Evolutionary conservation across 768 basidiomycete species (phyloP), one percentile per base, ranked within the genome.

Genomic region (Boletus huronensis): DNA sequence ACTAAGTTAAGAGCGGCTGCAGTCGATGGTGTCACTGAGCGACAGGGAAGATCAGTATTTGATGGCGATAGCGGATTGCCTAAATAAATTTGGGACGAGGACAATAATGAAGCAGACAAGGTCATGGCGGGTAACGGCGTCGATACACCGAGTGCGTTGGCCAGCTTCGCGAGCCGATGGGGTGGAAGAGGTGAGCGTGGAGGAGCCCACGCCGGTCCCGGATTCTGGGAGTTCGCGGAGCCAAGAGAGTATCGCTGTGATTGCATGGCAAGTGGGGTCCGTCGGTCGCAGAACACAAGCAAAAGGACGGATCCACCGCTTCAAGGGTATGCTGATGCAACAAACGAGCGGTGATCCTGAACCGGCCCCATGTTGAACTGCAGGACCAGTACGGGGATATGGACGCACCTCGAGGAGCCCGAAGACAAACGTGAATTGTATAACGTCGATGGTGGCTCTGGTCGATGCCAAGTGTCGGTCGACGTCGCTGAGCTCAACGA

Each of bases 71-170:
- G 53, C 4, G 60, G 58, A 17, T 38, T 59, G 34, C 60, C 61
- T 45, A 54, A 47, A 58, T 46, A 57, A 32, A 54, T 8, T 2
- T 51, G 49, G 3, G 62, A 46, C 8, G 50, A 52, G 7, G 60
- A 63, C 14, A 58, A 35, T 38, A 53, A 50, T 28, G 62, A 25
- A 42, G 55, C 10, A 40, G 60, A 57, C 43, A 52, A 42, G 47
- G 64, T 72, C 48, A 76, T 72, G 28, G 78, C 76, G 6, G 90
- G 90, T 48, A 88, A 67, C 0, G 90, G 90, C 0, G 84, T 85
- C 3, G 87, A 77, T 35, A 93, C 83, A 43, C 91, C 91, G 41
- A 93, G 83, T 3, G 91, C 90, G 65, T 93, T 93, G 16, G 90
- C 91, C 23, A 93, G 76, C 60, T 87, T 89, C 34, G 88, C 91